Evolutionary conservation across 83 land plant species (phyloP).

Genomic region (Picea abies): DNA sequence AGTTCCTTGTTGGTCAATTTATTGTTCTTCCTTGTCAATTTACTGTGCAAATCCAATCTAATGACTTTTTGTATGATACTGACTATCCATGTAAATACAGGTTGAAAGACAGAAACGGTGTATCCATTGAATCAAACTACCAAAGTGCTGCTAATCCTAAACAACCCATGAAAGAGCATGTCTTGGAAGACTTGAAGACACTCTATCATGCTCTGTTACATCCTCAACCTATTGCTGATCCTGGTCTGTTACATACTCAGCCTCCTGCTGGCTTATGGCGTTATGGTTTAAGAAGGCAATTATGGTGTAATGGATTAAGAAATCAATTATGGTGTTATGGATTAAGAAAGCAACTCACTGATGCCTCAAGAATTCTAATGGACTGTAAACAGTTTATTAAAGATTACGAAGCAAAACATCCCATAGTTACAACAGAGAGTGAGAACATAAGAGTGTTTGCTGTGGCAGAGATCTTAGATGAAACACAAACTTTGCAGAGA

Average conservation of each 20-base stretch:
- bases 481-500: conserved; percentile 11
- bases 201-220: conserved; percentile 49
- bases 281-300: no score
- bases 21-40: background rate
- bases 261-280: no score
- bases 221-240: conserved; percentile 41
- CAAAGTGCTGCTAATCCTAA: background rate
- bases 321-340: conserved; percentile 11
- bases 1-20: background rate
- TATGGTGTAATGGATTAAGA: no score
- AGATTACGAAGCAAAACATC: conserved; percentile 32
- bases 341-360: conserved; percentile 15
- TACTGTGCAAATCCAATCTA: background rate
- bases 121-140: background rate
- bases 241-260: no score
- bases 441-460: conserved; percentile 19
- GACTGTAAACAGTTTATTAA: conserved; percentile 84
- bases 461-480: conserved; percentile 35
- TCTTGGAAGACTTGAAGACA: conserved; percentile 48
- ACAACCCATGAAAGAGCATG: conserved; percentile 23
- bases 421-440: background rate
- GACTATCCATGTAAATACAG: conserved; percentile 6
- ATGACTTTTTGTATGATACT: conserved; percentile 3
- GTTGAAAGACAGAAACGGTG: conserved; percentile 4
- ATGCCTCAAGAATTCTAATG: conserved; percentile 43